phyloP scores from a whole-genome alignment of 2,329 filamentous ascomycete genomes.

The Trichophyton simii region DNA sequence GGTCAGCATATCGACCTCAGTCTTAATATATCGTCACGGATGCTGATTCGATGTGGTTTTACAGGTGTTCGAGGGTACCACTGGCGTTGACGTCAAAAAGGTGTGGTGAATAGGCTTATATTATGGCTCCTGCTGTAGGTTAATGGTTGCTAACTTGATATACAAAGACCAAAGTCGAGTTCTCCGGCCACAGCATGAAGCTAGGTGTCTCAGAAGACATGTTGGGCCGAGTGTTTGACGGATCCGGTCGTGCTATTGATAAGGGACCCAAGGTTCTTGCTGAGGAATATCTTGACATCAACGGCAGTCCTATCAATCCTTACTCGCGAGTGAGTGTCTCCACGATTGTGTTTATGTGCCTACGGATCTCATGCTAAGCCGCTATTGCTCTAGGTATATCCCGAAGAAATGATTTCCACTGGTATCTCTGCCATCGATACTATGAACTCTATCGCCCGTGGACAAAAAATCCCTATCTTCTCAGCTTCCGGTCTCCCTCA shows the following conservation, averaged over 20 bases:
- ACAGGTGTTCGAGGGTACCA: constrained; percentile 96
- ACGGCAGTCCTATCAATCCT: constrained; percentile 96
- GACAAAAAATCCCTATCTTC: constrained; percentile 99
- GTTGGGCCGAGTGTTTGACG: constrained; percentile 97
- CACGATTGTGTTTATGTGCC: neutral
- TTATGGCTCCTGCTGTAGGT: neutral
- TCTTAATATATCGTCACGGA: neutral
- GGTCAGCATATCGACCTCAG: constrained; percentile 39
- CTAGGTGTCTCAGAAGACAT: constrained; percentile 98
- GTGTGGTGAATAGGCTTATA: constrained; percentile 35
- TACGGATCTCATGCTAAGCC: neutral
- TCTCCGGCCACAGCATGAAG: constrained; percentile 93
- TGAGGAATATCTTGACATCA: constrained; percentile 97
- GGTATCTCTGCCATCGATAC: constrained; percentile 98
- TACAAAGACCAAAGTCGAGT: constrained; percentile 81
- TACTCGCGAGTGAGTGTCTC: constrained; percentile 66
- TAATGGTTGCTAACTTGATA: constrained; percentile 17
- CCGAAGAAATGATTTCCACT: constrained; percentile 99
- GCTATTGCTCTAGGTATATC: constrained; percentile 58
- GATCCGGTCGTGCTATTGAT: constrained; percentile 93
- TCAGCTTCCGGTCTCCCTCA: constrained; percentile 95
- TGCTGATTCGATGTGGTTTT: constrained; percentile 15
- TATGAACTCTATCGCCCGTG: constrained; percentile 95
- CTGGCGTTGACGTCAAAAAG: constrained; percentile 98
- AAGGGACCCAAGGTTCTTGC: constrained; percentile 97